These are phyloP conservation scores for Brassica napus DNA, from an alignment of 345 rosid species.

Conservation along the genomic window DNA sequence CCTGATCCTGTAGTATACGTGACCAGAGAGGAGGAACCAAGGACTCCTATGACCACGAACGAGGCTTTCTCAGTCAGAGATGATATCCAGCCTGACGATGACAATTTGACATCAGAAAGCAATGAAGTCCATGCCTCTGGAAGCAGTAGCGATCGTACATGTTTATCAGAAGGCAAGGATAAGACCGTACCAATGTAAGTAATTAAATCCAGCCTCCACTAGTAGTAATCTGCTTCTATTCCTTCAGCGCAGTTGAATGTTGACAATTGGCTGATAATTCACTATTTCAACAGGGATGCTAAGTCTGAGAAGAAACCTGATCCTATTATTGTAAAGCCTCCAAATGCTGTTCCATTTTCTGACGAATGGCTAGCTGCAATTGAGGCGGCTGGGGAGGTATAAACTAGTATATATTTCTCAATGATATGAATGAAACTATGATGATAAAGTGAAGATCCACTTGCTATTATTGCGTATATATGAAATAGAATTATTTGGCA, in stretches of 20 bases:
- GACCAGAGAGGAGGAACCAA: conserved; percentile 32
- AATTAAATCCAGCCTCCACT: conserved; percentile 22
- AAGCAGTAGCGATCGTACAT: conserved; percentile 13
- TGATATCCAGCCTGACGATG: conserved; percentile 27
- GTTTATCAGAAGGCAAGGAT: conserved; percentile 40
- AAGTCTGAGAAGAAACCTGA: conserved; percentile 47
- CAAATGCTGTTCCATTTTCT: conserved; percentile 74
- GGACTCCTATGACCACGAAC: conserved; percentile 20
- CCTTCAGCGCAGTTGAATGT: not conserved
- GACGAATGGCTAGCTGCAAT: conserved; percentile 94
- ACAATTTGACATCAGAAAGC: conserved; percentile 34
- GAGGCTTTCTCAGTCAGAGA: conserved; percentile 32
- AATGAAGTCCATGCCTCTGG: conserved; percentile 30
- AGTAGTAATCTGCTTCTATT: conserved; percentile 10
- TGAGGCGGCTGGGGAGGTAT: conserved; percentile 98
- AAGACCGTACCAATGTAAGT: conserved; percentile 45
- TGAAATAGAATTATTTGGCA: not conserved
- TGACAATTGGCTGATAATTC: conserved; percentile 8
- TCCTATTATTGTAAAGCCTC: conserved; percentile 54
- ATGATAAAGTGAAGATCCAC: not conserved
- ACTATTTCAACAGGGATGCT: conserved; percentile 44
- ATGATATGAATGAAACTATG: conserved; percentile 7
- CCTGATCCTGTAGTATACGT: conserved; percentile 17
- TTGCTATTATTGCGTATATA: conserved; percentile 3
- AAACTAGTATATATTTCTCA: not conserved